These are phyloP conservation scores for Crithidia mellificae DNA, from an alignment of 208 protist genomes.

Conservation along the genomic window DNA sequence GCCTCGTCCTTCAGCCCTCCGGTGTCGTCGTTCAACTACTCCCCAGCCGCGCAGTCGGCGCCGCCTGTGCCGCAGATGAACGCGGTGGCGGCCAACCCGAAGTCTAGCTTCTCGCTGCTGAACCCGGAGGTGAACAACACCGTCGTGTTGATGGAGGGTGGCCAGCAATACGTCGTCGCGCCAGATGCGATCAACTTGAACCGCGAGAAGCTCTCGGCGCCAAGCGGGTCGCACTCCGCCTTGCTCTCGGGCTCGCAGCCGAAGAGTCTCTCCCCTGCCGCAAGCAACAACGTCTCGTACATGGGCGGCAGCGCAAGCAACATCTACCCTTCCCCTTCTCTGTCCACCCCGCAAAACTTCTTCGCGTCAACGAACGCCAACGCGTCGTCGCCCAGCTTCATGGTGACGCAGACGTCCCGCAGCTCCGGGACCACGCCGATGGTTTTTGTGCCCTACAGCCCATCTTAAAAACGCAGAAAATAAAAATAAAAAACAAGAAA, in stretches of 20 bases:
- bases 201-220: neutral
- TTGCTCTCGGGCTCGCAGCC: conserved; percentile 5
- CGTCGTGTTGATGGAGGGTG: conserved; percentile 36
- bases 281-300: conserved; percentile 13
- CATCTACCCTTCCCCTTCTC: neutral
- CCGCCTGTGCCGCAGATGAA: neutral
- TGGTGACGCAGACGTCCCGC: conserved; percentile 11
- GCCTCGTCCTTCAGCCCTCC: conserved; percentile 29
- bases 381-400: conserved; percentile 10
- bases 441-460: conserved; percentile 20
- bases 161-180: conserved; percentile 46
- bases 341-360: neutral
- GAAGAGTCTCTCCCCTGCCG: conserved; percentile 1
- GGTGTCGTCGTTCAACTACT: too few relatives aligned
- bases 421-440: neutral
- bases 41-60: conserved; percentile 19
- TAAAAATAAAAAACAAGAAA: too few relatives aligned
- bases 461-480: too few relatives aligned
- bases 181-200: conserved; percentile 38
- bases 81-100: neutral
- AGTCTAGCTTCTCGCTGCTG: conserved; percentile 10
- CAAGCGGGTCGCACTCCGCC: neutral
- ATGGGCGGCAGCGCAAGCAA: neutral
- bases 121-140: conserved; percentile 20
- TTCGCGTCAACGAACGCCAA: neutral